phyloP scores from a whole-genome alignment of 1,284 basidiomycete genomes.

The Ganoderma boninense region DNA sequence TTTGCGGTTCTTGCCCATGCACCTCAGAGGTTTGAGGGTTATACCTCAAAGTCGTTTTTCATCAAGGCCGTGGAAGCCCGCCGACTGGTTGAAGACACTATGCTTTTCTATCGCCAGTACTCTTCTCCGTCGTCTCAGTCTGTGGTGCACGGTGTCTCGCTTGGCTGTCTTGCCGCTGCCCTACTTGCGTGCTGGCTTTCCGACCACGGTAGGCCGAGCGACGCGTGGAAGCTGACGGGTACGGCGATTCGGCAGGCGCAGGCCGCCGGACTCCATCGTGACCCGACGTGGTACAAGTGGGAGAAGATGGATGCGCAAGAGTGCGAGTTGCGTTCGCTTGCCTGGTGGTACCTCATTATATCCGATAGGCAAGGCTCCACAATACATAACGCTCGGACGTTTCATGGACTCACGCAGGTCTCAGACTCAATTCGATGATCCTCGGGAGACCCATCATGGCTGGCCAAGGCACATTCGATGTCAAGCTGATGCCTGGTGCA shows the following conservation, averaged over 20 bases:
- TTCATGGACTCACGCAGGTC: neutral
- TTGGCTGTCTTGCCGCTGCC: conserved; percentile 56
- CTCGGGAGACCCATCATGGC: conserved; percentile 46
- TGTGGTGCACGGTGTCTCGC: conserved; percentile 54
- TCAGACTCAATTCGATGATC: conserved; percentile 12
- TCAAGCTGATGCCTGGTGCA: conserved; percentile 43
- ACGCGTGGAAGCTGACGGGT: conserved; percentile 62
- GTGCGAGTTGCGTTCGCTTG: conserved; percentile 50
- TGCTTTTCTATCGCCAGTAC: conserved; percentile 48
- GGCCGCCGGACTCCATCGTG: conserved; percentile 57
- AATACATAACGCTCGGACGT: too few species aligned
- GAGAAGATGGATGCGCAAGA: conserved; percentile 58
- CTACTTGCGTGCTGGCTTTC: conserved; percentile 56
- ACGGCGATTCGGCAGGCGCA: conserved; percentile 41
- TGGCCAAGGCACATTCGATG: conserved; percentile 47
- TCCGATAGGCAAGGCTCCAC: conserved; percentile 52
- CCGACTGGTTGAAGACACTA: conserved; percentile 55
- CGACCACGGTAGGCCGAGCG: conserved; percentile 55
- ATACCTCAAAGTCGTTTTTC: conserved; percentile 48
- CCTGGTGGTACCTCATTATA: conserved; percentile 58
- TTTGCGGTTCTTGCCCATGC: conserved; percentile 56
- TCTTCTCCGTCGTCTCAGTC: conserved; percentile 44
- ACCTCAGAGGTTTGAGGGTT: conserved; percentile 39
- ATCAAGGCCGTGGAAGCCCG: conserved; percentile 53
- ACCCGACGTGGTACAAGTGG: conserved; percentile 57